Percentiles rank a stretch among this genome's conserved stretches.
These are phyloP conservation scores for Phytophthora idaei DNA, from an alignment of 352 stramenopile genomes.

Conservation along the genomic window DNA sequence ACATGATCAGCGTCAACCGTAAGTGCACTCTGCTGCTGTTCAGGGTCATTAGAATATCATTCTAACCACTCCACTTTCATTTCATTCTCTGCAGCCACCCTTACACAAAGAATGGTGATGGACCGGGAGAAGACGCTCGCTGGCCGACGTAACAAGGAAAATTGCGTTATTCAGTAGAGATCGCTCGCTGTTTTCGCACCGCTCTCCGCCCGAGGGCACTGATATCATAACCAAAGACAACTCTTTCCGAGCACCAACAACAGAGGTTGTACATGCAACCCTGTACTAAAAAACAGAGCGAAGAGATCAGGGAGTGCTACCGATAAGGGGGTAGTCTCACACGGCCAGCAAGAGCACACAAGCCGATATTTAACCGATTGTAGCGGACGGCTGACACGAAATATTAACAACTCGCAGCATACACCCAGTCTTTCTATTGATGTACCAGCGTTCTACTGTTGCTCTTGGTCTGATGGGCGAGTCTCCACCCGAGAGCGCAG, in stretches of 20 bases:
- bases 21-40: slow-evolving; percentile 30
- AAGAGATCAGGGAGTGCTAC: slow-evolving; percentile 14
- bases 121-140: slow-evolving; percentile 80
- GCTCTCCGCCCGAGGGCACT: background rate
- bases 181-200: background rate
- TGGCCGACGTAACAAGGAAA: slow-evolving; percentile 78
- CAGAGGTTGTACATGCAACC: slow-evolving; percentile 46
- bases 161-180: slow-evolving; percentile 75
- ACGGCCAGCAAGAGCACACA: slow-evolving; percentile 23
- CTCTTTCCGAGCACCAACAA: slow-evolving; percentile 48
- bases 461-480: slow-evolving; percentile 16
- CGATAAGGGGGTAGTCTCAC: slow-evolving; percentile 10
- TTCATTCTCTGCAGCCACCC: slow-evolving; percentile 46
- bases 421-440: background rate
- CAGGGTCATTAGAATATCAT: background rate
- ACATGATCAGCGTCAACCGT: slow-evolving; percentile 89
- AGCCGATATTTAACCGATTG: slow-evolving; percentile 42
- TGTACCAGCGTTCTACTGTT: slow-evolving; percentile 8
- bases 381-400: slow-evolving; percentile 24
- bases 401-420: slow-evolving; percentile 39
- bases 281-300: background rate
- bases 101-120: slow-evolving; percentile 81
- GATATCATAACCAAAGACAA: slow-evolving; percentile 37
- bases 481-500: slow-evolving; percentile 62
- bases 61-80: slow-evolving; percentile 4